These are phyloP conservation scores for Crucibulum laeve DNA, from an alignment of 768 basidiomycete species.

Conservation along the genomic window DNA sequence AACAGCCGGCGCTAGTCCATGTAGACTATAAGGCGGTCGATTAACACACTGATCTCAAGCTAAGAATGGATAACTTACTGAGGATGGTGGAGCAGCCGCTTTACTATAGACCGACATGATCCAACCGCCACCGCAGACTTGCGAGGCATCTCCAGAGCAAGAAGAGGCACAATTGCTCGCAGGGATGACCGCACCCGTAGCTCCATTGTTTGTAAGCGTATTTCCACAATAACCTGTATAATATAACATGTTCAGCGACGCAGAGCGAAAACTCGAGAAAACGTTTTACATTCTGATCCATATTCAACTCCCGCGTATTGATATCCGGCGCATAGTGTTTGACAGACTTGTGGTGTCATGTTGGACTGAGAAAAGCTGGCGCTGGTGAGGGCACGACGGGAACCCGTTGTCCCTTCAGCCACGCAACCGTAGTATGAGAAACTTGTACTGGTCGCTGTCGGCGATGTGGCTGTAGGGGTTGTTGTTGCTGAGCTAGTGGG, in stretches of 20 bases:
- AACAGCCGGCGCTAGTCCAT: slow-evolving; percentile 29
- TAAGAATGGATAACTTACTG: not conserved
- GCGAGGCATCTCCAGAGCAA: slow-evolving; percentile 12
- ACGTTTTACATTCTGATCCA: slow-evolving; percentile 13
- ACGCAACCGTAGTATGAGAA: slow-evolving; percentile 23
- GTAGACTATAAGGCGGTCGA: slow-evolving; percentile 1
- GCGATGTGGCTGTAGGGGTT: slow-evolving; percentile 6
- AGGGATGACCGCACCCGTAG: slow-evolving; percentile 18
- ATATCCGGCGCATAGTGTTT: slow-evolving; percentile 23
- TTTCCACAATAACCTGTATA: slow-evolving; percentile 22
- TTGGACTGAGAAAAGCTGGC: slow-evolving; percentile 15
- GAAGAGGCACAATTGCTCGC: slow-evolving; percentile 13
- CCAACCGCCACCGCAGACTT: slow-evolving; percentile 13
- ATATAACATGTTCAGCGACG: not conserved
- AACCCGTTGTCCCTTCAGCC: slow-evolving; percentile 25
- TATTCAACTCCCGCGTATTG: slow-evolving; percentile 28
- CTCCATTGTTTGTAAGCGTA: slow-evolving; percentile 24
- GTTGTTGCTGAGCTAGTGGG: slow-evolving; percentile 5
- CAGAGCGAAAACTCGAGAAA: not conserved
- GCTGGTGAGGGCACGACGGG: slow-evolving; percentile 25
- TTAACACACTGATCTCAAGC: not conserved
- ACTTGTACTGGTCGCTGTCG: slow-evolving; percentile 1
- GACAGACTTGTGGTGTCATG: slow-evolving; percentile 28
- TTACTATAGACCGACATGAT: slow-evolving; percentile 14
- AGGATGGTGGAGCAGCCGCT: slow-evolving; percentile 1